Conservation (phyloP, 352 stramenopile genomes). For the Elongisporangium prolatum region DNA sequence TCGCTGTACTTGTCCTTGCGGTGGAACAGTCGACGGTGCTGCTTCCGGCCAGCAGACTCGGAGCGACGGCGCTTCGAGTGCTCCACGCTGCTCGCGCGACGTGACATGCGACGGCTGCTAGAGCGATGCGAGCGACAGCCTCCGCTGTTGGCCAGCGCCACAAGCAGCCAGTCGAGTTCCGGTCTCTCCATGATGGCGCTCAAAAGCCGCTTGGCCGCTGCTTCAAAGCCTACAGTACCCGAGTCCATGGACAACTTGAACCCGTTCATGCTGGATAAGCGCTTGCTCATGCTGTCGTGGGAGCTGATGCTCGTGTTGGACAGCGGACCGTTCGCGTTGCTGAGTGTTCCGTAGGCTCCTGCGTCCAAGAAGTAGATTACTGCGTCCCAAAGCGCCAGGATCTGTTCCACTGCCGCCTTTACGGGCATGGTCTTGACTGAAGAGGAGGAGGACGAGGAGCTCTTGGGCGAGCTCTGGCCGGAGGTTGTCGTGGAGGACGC, state of each 20-base stretch:
- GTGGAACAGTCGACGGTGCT: conserved; percentile 7
- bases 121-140: conserved; percentile 36
- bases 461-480: neutral
- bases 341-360: conserved; percentile 10
- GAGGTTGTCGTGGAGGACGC: neutral
- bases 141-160: conserved; percentile 33
- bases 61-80: conserved; percentile 1
- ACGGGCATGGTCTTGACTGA: conserved; percentile 25
- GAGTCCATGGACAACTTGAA: conserved; percentile 18
- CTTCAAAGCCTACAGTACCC: conserved; percentile 22
- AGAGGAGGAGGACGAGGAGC: conserved; percentile 16
- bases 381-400: conserved; percentile 59
- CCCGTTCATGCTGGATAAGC: conserved; percentile 13
- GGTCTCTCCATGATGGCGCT: conserved; percentile 36
- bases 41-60: conserved; percentile 2
- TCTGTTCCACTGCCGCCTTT: conserved; percentile 27
- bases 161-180: conserved; percentile 55
- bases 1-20: conserved; percentile 17
- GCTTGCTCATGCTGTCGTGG: conserved; percentile 9
- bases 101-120: conserved; percentile 22
- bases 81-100: conserved; percentile 7
- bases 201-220: conserved; percentile 29
- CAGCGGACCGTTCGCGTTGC: conserved; percentile 14
- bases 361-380: conserved; percentile 42
- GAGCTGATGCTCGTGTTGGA: conserved; percentile 9